phyloP scores from a whole-genome alignment of 495 filamentous ascomycete genomes.

The Zalerion maritima region DNA sequence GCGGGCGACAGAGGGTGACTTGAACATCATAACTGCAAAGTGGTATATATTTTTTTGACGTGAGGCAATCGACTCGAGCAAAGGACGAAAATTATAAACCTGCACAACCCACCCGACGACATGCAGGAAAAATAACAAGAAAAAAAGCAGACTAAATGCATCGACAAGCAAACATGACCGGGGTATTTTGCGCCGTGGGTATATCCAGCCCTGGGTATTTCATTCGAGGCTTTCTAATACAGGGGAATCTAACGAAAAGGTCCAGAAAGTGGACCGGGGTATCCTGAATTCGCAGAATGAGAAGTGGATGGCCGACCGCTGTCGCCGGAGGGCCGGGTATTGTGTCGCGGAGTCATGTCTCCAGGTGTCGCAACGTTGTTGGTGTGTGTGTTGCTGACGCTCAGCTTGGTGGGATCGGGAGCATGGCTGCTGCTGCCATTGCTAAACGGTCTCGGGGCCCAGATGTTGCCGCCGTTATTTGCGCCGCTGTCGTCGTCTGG shows the following conservation, averaged over 20 bases:
- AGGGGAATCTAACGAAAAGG: constrained; percentile 58
- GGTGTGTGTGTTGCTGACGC: constrained; percentile 47
- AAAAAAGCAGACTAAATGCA: constrained; percentile 46
- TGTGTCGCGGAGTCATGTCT: constrained; percentile 70
- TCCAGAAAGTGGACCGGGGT: constrained; percentile 78
- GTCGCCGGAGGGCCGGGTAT: constrained; percentile 67
- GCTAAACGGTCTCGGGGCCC: constrained; percentile 42
- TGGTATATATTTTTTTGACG: constrained; percentile 22
- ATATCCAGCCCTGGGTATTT: constrained; percentile 43
- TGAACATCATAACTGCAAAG: constrained; percentile 3
- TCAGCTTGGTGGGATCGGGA: constrained; percentile 47
- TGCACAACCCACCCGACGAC: constrained; percentile 10
- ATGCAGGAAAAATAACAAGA: constrained; percentile 14
- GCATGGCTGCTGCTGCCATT: constrained; percentile 44
- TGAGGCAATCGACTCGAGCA: constrained; percentile 5
- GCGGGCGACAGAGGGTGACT: constrained; percentile 4
- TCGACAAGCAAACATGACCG: constrained; percentile 23
- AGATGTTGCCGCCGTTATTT: too few relatives aligned
- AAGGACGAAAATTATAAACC: constrained; percentile 9
- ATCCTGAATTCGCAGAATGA: constrained; percentile 85
- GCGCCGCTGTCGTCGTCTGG: constrained; percentile 68
- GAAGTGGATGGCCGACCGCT: constrained; percentile 85
- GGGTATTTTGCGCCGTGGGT: constrained; percentile 39
- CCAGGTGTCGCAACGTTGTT: constrained; percentile 54
- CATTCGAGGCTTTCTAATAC: constrained; percentile 26